These are phyloP conservation scores for Wallacemonas sp. DNA, from an alignment of 208 protist species.

Conservation along the genomic window DNA sequence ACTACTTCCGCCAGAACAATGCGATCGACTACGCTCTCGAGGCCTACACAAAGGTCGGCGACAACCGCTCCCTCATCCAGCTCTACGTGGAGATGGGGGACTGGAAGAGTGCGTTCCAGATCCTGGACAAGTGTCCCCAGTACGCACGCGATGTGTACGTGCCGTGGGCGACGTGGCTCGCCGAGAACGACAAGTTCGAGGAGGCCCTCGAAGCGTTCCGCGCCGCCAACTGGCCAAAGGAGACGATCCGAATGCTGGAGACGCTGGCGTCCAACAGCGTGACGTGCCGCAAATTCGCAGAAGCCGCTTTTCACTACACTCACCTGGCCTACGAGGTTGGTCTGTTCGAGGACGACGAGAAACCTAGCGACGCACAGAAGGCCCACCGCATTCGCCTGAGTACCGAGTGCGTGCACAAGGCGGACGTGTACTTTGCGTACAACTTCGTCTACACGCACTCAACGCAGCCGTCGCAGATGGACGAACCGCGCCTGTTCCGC, in stretches of 20 bases:
- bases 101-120: slow-evolving; percentile 91
- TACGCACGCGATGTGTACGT: slow-evolving; percentile 93
- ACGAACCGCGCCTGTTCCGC: slow-evolving; percentile 89
- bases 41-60: slow-evolving; percentile 90
- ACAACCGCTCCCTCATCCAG: slow-evolving; percentile 84
- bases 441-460: slow-evolving; percentile 81
- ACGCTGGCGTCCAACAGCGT: slow-evolving; percentile 93
- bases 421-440: slow-evolving; percentile 95
- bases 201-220: slow-evolving; percentile 94
- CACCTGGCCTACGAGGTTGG: slow-evolving; percentile 87
- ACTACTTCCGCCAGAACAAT: slow-evolving; percentile 85
- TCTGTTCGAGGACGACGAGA: slow-evolving; percentile 65
- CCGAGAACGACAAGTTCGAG: slow-evolving; percentile 94
- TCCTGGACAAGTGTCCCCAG: slow-evolving; percentile 83
- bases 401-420: slow-evolving; percentile 74
- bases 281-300: slow-evolving; percentile 85
- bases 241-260: slow-evolving; percentile 93
- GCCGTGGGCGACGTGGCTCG: slow-evolving; percentile 97
- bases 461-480: slow-evolving; percentile 88
- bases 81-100: slow-evolving; percentile 88
- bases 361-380: slow-evolving; percentile 49
- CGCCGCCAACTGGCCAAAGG: slow-evolving; percentile 85
- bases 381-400: slow-evolving; percentile 73
- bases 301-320: slow-evolving; percentile 93
- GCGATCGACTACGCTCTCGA: slow-evolving; percentile 85